Evolutionary conservation across 441 rosid genomes (phyloP).

Genomic region (Theobroma grandiflorum): DNA sequence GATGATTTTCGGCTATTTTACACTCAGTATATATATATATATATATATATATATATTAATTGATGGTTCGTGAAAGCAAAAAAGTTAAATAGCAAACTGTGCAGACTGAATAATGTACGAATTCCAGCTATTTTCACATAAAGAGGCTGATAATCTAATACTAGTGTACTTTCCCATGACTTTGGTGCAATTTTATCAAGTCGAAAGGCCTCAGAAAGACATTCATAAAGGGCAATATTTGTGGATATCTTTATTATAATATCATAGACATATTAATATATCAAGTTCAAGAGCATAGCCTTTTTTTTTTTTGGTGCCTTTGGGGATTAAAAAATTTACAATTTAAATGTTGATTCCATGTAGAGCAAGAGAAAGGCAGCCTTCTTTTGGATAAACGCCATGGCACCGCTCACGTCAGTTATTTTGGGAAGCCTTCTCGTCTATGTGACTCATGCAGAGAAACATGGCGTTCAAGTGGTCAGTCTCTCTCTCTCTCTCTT

Average conservation of each 20-base stretch:
- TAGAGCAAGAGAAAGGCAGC: slow-evolving; percentile 63
- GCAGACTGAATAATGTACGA: too few species aligned
- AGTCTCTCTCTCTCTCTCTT: slow-evolving; percentile 6
- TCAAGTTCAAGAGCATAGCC: too few species aligned
- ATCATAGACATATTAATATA: too few species aligned
- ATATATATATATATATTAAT: too few species aligned
- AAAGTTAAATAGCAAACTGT: too few species aligned
- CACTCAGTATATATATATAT: too few species aligned
- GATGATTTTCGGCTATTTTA: too few species aligned
- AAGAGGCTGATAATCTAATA: too few species aligned
- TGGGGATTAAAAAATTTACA: background rate
- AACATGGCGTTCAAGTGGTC: slow-evolving; percentile 62
- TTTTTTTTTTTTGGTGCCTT: too few species aligned
- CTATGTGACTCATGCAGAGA: slow-evolving; percentile 57
- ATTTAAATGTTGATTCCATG: background rate
- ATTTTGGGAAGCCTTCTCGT: slow-evolving; percentile 60
- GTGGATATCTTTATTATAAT: background rate
- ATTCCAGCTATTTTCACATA: too few species aligned
- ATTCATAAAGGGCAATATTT: background rate
- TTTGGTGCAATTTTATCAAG: background rate
- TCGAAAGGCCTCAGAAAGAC: background rate
- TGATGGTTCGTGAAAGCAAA: too few species aligned
- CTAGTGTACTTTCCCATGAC: background rate
- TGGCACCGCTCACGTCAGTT: slow-evolving; percentile 70
- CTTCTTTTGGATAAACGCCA: slow-evolving; percentile 65